Evolutionary conservation across 495 filamentous ascomycete genomes (phyloP).

Genomic region (Aspergillus sparsus): DNA sequence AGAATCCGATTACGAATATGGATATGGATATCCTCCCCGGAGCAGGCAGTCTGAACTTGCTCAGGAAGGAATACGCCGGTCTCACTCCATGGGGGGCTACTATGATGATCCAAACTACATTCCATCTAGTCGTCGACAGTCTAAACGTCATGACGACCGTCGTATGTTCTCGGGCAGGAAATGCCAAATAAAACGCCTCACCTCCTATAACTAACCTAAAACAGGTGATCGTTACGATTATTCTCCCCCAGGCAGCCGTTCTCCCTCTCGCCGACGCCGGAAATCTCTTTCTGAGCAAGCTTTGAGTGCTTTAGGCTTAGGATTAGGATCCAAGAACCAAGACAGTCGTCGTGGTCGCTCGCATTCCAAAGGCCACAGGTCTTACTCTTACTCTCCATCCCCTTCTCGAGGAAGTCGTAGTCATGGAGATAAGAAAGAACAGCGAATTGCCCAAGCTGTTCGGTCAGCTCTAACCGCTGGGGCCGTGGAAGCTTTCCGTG

Average conservation of each 20-base stretch:
- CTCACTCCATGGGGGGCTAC: conserved; percentile 50
- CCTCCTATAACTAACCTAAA: conserved; percentile 2
- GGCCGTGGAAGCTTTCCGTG: conserved; percentile 83
- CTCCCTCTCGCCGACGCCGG: conserved; percentile 51
- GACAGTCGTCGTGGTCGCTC: conserved; percentile 39
- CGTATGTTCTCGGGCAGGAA: conserved; percentile 30
- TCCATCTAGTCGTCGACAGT: conserved; percentile 53
- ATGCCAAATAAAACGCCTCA: background rate
- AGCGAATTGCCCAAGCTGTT: conserved; percentile 79
- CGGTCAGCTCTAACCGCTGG: conserved; percentile 84
- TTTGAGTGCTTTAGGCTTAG: conserved; percentile 64
- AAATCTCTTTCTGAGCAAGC: conserved; percentile 76
- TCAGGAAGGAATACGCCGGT: conserved; percentile 37
- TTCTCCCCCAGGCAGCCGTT: conserved; percentile 42
- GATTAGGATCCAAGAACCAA: conserved; percentile 37
- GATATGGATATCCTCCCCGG: conserved; percentile 44
- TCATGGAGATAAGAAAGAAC: conserved; percentile 48
- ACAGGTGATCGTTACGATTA: conserved; percentile 45
- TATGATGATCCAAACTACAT: conserved; percentile 56
- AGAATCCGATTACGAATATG: conserved; percentile 51
- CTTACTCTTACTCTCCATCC: conserved; percentile 54
- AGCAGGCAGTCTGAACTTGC: conserved; percentile 25
- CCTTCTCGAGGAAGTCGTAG: conserved; percentile 47
- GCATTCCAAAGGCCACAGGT: conserved; percentile 50
- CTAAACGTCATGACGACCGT: conserved; percentile 55